phyloP scores from a whole-genome alignment of 106 monocot genomes.

The Xerophyta viscosa region DNA sequence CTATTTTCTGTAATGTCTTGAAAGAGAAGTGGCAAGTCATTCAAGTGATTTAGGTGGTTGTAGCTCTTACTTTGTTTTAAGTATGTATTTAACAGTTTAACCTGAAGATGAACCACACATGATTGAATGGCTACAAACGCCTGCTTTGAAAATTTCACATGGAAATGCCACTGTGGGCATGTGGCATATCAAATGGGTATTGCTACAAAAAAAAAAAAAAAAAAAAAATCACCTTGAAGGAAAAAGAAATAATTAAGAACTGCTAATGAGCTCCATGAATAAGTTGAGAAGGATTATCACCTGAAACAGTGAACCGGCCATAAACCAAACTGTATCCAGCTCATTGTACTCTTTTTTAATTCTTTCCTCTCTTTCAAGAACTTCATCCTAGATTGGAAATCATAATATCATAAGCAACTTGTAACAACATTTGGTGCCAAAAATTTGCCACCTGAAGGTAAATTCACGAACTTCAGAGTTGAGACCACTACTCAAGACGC shows the following conservation, averaged over 20 bases:
- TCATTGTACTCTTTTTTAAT: conserved; percentile 96
- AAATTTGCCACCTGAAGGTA: not conserved
- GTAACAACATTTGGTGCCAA: not conserved
- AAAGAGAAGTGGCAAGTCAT: too few relatives aligned
- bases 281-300: conserved; percentile 12
- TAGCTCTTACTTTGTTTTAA: too few relatives aligned
- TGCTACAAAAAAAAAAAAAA: conserved; percentile 45
- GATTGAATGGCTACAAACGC: conserved; percentile 99
- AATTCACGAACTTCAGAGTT: not conserved
- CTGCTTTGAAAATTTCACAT: conserved; percentile 96
- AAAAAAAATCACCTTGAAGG: not conserved
- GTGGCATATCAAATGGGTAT: conserved; percentile 99
- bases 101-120: conserved; percentile 98
- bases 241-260: not conserved
- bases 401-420: not conserved
- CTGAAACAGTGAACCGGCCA: conserved; percentile 98
- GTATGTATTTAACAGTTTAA: conserved; percentile 9
- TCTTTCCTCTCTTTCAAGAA: conserved; percentile 75
- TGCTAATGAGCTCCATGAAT: too few relatives aligned
- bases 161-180: conserved; percentile 92
- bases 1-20: too few relatives aligned
- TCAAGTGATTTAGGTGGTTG: too few relatives aligned
- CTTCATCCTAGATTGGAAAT: conserved; percentile 70
- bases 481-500: not conserved
- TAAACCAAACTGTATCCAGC: conserved; percentile 99